Percentiles rank a stretch among this genome's conserved stretches.
Conservation (phyloP, 2,329 filamentous ascomycete genomes). For the Fusarium chaquense region DNA sequence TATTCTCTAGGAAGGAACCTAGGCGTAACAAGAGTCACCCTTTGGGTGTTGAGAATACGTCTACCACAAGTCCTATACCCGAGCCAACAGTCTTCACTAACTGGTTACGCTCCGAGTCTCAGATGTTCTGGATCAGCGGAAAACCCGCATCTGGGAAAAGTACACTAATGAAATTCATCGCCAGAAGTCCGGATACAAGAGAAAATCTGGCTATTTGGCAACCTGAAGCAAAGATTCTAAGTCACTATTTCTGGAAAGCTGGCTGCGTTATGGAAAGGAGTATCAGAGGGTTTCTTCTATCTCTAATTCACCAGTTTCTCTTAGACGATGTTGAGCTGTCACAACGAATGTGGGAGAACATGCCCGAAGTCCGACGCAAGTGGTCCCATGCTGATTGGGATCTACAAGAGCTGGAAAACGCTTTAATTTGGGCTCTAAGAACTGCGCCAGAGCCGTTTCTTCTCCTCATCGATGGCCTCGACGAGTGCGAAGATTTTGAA, state of each 20-base stretch:
- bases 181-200: background rate
- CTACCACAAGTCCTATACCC: fast-evolving
- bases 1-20: background rate
- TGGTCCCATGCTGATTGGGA: background rate
- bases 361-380: background rate
- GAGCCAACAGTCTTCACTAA: background rate
- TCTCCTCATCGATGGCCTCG: background rate
- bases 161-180: background rate
- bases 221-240: fast-evolving
- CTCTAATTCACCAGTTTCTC: background rate
- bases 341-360: fast-evolving
- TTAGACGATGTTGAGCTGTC: background rate
- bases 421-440: no score
- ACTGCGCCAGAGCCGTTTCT: fast-evolving
- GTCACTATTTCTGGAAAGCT: background rate
- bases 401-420: no score
- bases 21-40: no score
- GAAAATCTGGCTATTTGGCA: background rate
- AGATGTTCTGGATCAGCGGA: background rate
- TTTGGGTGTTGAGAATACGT: no score
- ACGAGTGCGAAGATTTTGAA: background rate
- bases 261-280: background rate
- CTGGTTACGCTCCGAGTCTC: background rate
- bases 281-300: background rate
- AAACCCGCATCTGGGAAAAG: background rate